phyloP scores from a whole-genome alignment of 2,329 filamentous ascomycete species.

The Kalmusia sp. region DNA sequence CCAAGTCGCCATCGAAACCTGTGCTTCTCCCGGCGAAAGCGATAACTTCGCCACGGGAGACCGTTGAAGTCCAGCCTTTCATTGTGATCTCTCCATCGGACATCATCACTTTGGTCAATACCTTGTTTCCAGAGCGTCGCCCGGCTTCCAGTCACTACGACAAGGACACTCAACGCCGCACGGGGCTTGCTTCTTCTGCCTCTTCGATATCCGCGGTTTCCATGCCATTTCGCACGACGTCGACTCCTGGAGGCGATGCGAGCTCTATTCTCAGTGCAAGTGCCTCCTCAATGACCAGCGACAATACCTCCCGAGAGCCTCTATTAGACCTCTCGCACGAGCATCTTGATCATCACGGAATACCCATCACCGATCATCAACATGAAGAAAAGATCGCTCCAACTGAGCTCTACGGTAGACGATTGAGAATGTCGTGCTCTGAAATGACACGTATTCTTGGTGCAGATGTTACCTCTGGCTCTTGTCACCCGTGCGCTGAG shows the following conservation, averaged over 20 bases:
- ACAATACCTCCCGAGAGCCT: constrained; percentile 72
- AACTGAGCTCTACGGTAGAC: constrained; percentile 52
- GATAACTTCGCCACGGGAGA: constrained; percentile 75
- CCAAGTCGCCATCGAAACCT: constrained; percentile 54
- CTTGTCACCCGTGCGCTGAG: constrained; percentile 80
- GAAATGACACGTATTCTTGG: constrained; percentile 74
- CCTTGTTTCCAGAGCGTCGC: constrained; percentile 78
- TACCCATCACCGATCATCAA: constrained; percentile 32
- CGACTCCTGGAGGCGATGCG: constrained; percentile 64
- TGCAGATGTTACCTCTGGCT: constrained; percentile 68
- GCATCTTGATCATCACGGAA: constrained; percentile 22
- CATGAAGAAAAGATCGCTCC: constrained; percentile 58
- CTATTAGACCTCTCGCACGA: constrained; percentile 57
- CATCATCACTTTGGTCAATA: constrained; percentile 79
- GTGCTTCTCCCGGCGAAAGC: constrained; percentile 74
- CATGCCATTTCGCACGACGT: constrained; percentile 58
- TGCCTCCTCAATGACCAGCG: constrained; percentile 74
- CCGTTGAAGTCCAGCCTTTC: constrained; percentile 80
- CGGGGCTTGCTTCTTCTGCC: constrained; percentile 54
- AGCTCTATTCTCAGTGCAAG: constrained; percentile 76
- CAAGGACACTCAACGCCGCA: constrained; percentile 55
- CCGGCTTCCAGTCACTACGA: constrained; percentile 63
- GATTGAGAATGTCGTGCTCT: constrained; percentile 71
- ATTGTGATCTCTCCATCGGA: constrained; percentile 82
- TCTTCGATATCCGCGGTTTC: constrained; percentile 59